Base-by-base conservation (phyloP, 352 stramenopile species). In the Pythium phragmiticola region DNA sequence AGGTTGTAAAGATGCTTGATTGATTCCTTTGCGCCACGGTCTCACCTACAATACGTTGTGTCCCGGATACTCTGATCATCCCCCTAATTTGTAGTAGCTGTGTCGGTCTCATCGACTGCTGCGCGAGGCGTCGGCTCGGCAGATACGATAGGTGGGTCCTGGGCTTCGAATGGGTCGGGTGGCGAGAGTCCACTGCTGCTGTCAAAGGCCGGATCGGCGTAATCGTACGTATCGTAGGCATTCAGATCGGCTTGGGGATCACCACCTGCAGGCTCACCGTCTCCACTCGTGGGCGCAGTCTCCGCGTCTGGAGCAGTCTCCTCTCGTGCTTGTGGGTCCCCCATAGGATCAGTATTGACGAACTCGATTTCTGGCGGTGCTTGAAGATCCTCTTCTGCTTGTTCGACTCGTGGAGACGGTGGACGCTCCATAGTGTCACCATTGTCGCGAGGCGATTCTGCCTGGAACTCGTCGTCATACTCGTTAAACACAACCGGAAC, bases 201-300 rank as follows among this genome's bases (percentile, higher is more conserved):
- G 41, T 76, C 70, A 39, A 55, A 76, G 16, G 61, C 46, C 1
- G 43, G 3, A 9, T 68, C 28, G 0, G 53, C 46, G 49, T 74
- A 72, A 42, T 73, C 66, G 43, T 72, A 76, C 34, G 69, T 62
- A 34, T 72, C 66, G 49, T 60, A 79, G 5, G 66, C 57, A 26
- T 77, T 75, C 14, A 74, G 17, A 21, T 77, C 59, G 33, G 5
- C 19, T 11, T 34, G n/a, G 7, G 11, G n/a, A 17, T 58, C 52
- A 11, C 28, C 17, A 3, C 7, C 42, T 23, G 13, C 42, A 8
- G 42, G 7, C 46, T 34, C 46, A 51, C 19, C 46, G 46, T 30
- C 37, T 42, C 14, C 37, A 16, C 37, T 42, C 14, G 11, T 16
- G 11, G 37, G 14, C 37, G 2, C 26, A 30, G 21, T 21, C 21